phyloP scores from a whole-genome alignment of 768 basidiomycete genomes.

The Auriscalpium microsporum region DNA sequence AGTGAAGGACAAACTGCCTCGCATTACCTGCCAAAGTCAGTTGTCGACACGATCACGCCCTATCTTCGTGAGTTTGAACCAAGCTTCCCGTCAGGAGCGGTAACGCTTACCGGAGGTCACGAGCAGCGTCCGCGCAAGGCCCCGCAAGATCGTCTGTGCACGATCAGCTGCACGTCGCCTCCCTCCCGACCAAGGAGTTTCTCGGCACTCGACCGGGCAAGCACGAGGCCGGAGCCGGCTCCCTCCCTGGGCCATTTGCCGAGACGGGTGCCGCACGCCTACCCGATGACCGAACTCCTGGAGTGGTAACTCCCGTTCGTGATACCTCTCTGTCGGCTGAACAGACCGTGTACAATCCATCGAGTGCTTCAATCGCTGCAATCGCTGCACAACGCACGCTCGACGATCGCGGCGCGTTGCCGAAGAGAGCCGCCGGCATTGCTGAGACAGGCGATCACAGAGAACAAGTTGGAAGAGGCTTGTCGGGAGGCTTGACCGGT shows the following conservation, averaged over 20 bases:
- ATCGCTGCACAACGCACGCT: too few relatives aligned
- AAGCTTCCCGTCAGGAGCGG: not conserved
- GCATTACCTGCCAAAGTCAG: constrained; percentile 15
- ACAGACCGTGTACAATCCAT: too few relatives aligned
- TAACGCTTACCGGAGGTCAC: not conserved
- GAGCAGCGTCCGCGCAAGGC: not conserved
- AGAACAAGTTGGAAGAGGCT: not conserved
- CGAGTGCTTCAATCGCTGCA: too few relatives aligned
- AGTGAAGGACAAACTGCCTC: constrained; percentile 11
- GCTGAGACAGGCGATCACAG: not conserved
- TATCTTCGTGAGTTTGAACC: constrained; percentile 17
- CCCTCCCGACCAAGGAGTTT: not conserved
- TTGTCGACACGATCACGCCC: constrained; percentile 16
- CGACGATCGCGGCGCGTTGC: too few relatives aligned
- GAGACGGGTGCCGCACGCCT: not conserved
- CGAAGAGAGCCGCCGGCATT: not conserved
- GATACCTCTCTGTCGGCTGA: too few relatives aligned
- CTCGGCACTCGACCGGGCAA: not conserved
- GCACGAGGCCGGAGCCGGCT: not conserved
- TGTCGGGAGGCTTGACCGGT: not conserved
- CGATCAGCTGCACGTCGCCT: not conserved
- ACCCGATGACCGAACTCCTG: not conserved
- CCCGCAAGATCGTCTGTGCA: not conserved
- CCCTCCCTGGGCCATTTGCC: not conserved
- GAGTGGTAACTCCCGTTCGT: not conserved